Percentiles rank a stretch among this genome's conserved stretches.
Evolutionary conservation across 116 monocot genomes (phyloP).

Genomic region (Trichopus zeylanicus): DNA sequence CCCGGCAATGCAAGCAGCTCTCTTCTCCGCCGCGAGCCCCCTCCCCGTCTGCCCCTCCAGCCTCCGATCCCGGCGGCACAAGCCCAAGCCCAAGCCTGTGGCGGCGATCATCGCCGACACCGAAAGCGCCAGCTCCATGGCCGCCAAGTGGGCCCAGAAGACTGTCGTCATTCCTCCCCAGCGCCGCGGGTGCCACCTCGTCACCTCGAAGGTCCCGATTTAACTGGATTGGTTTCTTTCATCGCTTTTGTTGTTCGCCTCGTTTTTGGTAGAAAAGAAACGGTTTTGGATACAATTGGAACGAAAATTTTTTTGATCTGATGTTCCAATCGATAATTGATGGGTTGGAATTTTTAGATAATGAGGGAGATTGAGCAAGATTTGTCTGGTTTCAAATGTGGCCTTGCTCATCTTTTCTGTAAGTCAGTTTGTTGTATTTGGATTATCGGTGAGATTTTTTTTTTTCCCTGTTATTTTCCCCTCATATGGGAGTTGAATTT

Average conservation of each 20-base stretch:
- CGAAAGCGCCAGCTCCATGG: slow-evolving; percentile 29
- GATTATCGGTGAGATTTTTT: too few relatives aligned
- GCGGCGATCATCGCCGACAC: slow-evolving; percentile 3
- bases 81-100: background rate
- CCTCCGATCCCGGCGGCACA: too few relatives aligned
- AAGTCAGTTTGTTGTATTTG: slow-evolving; percentile 18
- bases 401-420: slow-evolving; percentile 96
- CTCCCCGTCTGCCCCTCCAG: background rate
- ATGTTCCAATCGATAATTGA: too few relatives aligned
- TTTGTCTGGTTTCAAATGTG: slow-evolving; percentile 76
- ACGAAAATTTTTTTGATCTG: too few relatives aligned
- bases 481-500: slow-evolving; percentile 10
- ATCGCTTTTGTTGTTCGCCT: background rate
- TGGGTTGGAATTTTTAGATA: slow-evolving; percentile 41
- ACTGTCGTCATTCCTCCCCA: slow-evolving; percentile 81
- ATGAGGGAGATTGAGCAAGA: slow-evolving; percentile 74
- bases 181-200: slow-evolving; percentile 74
- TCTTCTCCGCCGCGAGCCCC: slow-evolving; percentile 7
- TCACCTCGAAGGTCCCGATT: slow-evolving; percentile 58
- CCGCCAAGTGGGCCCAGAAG: slow-evolving; percentile 93
- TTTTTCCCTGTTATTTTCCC: background rate
- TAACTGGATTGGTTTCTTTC: background rate
- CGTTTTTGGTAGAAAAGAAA: too few relatives aligned
- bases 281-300: too few relatives aligned
- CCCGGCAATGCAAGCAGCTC: slow-evolving; percentile 13